A percentile compares a stretch with the other conserved stretches of the same genome.
Conservation (phyloP, 1,139 yeast genomes). For the Geotrichum phurueaensis region DNA sequence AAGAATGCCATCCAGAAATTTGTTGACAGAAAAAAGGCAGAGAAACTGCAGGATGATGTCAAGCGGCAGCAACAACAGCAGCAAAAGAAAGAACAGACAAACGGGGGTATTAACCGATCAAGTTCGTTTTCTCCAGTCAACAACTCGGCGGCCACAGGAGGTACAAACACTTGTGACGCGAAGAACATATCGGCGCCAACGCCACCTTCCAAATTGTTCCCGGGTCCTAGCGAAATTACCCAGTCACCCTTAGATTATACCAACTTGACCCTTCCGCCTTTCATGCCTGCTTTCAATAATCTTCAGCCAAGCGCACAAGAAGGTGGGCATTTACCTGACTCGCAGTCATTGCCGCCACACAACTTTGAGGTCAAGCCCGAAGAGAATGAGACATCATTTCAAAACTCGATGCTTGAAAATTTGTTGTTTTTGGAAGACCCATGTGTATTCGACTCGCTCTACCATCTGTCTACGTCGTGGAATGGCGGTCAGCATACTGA, state of each 20-base stretch:
- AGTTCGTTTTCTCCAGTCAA: not conserved
- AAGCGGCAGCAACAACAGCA: not conserved
- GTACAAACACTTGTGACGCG: not conserved
- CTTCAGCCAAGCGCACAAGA: not conserved
- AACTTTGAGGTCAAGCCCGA: not conserved
- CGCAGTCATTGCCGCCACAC: not conserved
- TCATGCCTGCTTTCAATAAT: not conserved
- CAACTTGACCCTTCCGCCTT: not conserved
- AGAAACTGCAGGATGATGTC: not conserved
- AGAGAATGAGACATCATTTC: not conserved
- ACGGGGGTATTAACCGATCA: not conserved
- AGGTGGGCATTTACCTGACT: not conserved
- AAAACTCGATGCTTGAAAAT: not conserved
- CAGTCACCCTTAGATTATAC: not conserved
- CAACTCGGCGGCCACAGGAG: not conserved
- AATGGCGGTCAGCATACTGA: not conserved
- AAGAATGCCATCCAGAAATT: not conserved
- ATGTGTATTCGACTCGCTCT: conserved; percentile 3
- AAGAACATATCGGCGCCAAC: not conserved
- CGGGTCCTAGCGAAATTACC: not conserved
- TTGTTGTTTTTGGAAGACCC: conserved; percentile 9
- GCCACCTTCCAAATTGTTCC: not conserved
- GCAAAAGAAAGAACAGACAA: not conserved
- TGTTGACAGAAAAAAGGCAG: not conserved
- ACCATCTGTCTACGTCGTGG: not conserved